A percentile compares a stretch with the other conserved stretches of the same genome.
Evolutionary conservation across 176 grass and related monocot genomes (phyloP).

Genomic region (maize (Zea mays)): DNA sequence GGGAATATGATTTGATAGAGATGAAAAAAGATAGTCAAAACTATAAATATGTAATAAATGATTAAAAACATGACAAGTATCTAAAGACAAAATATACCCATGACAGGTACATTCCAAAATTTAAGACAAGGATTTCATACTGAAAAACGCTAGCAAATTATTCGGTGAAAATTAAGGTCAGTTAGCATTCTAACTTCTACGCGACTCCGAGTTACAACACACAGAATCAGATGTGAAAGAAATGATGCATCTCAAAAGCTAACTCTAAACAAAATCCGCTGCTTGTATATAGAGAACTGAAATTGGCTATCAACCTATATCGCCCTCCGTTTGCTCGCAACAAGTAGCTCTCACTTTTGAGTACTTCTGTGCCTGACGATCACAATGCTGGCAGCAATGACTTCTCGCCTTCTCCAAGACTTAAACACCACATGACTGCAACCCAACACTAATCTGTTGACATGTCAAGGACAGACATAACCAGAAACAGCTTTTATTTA

Average conservation of each 20-base stretch:
- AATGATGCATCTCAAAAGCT: slow-evolving; percentile 28
- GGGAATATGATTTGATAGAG: not conserved
- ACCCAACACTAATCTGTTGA: not conserved
- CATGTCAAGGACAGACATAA: not conserved
- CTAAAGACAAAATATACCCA: not conserved
- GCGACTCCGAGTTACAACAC: not conserved
- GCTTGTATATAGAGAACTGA: slow-evolving; percentile 37
- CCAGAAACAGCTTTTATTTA: slow-evolving; percentile 13
- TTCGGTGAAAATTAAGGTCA: slow-evolving; percentile 16
- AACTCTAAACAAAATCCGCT: slow-evolving; percentile 37
- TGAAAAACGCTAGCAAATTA: slow-evolving; percentile 7
- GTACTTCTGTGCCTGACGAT: not conserved
- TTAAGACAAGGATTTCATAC: not conserved
- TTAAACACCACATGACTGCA: not conserved
- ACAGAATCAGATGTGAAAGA: slow-evolving; percentile 33
- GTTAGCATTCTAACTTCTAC: slow-evolving; percentile 28
- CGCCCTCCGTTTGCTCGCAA: not conserved
- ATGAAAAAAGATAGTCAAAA: not conserved
- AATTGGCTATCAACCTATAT: not conserved
- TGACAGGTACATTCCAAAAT: slow-evolving; percentile 4
- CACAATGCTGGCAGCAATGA: not conserved
- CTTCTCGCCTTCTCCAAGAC: not conserved
- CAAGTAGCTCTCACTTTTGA: not conserved
- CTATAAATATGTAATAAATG: not conserved
- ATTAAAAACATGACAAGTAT: not conserved